Conservation (phyloP, 1,284 basidiomycete genomes). For the Jaminaea rosea region DNA sequence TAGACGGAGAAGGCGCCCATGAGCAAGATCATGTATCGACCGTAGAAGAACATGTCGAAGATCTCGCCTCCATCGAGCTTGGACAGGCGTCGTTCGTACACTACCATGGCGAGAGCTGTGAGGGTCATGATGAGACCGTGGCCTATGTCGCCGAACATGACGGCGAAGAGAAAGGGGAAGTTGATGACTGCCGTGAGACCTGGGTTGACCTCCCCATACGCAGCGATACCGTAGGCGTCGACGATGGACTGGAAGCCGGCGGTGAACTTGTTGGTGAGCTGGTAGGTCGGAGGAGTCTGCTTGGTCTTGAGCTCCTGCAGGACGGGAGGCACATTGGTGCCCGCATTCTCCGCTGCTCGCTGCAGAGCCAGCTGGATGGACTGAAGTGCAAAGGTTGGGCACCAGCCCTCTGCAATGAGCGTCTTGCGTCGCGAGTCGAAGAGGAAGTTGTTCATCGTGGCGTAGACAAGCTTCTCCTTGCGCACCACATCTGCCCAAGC, state of each 20-base stretch:
- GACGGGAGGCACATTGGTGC: slow-evolving; percentile 83
- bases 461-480: slow-evolving; percentile 85
- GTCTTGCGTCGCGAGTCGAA: slow-evolving; percentile 90
- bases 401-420: slow-evolving; percentile 95
- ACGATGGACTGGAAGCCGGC: slow-evolving; percentile 96
- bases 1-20: slow-evolving; percentile 90
- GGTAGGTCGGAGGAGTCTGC: slow-evolving; percentile 90
- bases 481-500: slow-evolving; percentile 89
- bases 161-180: slow-evolving; percentile 96
- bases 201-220: slow-evolving; percentile 95
- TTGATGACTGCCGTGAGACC: slow-evolving; percentile 88
- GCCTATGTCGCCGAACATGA: slow-evolving; percentile 99
- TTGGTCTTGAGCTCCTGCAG: slow-evolving; percentile 80
- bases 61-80: slow-evolving; percentile 78
- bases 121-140: slow-evolving; percentile 79
- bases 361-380: slow-evolving; percentile 78
- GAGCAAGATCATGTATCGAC: slow-evolving; percentile 93
- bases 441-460: slow-evolving; percentile 57
- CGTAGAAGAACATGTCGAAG: slow-evolving; percentile 81
- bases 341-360: slow-evolving; percentile 89
- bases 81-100: slow-evolving; percentile 69
- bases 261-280: slow-evolving; percentile 91
- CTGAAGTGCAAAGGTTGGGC: slow-evolving; percentile 80
- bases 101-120: slow-evolving; percentile 73
- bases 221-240: slow-evolving; percentile 90